Conservation (phyloP, 257 asterid species). For the Nicotiana tabacum region DNA sequence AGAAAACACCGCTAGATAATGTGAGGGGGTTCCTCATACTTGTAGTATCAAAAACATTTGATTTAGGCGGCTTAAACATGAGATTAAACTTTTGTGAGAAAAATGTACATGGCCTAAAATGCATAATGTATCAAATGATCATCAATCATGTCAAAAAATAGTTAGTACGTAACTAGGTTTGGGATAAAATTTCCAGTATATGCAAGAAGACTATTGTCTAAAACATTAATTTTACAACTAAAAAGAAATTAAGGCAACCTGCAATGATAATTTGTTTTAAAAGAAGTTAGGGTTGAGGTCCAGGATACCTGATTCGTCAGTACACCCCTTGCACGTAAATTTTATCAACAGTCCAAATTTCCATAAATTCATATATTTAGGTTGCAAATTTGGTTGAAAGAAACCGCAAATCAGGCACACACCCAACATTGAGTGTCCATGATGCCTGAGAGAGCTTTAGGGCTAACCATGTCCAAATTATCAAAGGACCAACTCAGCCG, state of each 20-base stretch:
- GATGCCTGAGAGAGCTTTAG: neutral
- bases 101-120: neutral
- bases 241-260: neutral
- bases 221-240: neutral
- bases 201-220: neutral
- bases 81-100: neutral
- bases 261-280: neutral
- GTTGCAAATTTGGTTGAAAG: neutral
- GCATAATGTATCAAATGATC: neutral
- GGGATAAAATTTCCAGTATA: neutral
- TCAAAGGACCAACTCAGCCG: neutral
- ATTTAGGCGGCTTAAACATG: neutral
- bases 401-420: neutral
- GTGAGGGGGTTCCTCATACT: neutral
- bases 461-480: neutral
- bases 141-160: neutral
- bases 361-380: neutral
- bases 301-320: constrained; percentile 4
- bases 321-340: neutral
- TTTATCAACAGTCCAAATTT: neutral
- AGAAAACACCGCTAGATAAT: neutral
- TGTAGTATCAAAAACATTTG: neutral
- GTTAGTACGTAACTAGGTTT: neutral
- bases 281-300: neutral
- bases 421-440: neutral